Base-by-base conservation (phyloP, 2,329 filamentous ascomycete species). In the Lecanoromycetidae sp. region DNA sequence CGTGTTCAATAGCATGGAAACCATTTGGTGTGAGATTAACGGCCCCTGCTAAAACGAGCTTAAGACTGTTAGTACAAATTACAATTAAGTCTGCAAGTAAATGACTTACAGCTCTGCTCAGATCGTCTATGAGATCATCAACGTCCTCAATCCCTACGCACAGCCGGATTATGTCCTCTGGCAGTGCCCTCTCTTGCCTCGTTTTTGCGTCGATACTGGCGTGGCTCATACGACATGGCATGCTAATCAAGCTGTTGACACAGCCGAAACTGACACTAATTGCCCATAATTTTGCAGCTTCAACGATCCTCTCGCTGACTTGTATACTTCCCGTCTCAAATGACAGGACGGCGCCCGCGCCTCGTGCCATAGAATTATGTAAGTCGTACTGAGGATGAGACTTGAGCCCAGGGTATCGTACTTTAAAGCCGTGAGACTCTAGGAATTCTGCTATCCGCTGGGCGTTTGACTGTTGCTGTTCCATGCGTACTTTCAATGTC, bases 141-240 rank as follows among this genome's bases (percentile, higher is more conserved):
- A 75, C 77, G 64, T 98, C 91, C 64, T 98, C 91, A 59, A 98
- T 98, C 37, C 91, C 91, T 36, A 98, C 87, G 61, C 91, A 98
- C 46, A 98, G 67, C 47, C 91, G 77, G 58, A 98, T 96, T 51
- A 98, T 83, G 63, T 98, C 91, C 67, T 98, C 91, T 9, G 91
- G 91, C 80, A 98, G 84, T 55, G 90, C 82, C 54, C 88, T 77
- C 68, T 94, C 87, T 58, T 79, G 74, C 56, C 91, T 75, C 44
- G 88, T 96, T 71, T 94, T 94, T 50, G 87, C 85, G 61, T 96
- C 91, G 60, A 98, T 98, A 62, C 87, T 94, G 32, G 91, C 91
- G 66, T 98, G 91, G 67, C 90, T 96, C 93, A 98, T 98, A 60
- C 90, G 87, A 69, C 91, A 98, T 7, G 91, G 90, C 90, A 98